Conservation (phyloP, 139 green algal genomes). For the Micractinium conductrix region DNA sequence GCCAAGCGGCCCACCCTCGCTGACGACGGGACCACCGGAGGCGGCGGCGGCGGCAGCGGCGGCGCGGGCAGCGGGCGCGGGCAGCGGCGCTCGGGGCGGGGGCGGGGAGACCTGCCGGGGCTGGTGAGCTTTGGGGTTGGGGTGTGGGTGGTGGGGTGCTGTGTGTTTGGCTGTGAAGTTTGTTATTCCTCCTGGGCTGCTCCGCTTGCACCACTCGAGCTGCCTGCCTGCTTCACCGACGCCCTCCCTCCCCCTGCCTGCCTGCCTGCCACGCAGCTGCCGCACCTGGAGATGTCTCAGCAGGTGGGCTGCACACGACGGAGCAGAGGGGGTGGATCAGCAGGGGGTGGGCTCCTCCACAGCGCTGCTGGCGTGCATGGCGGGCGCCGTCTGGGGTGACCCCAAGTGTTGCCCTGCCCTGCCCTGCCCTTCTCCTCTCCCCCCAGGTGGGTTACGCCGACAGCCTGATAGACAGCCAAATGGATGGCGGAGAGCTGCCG, state of each 20-base stretch:
- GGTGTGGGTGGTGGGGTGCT: not conserved
- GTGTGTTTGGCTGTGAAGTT: not conserved
- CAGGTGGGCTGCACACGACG: constrained; percentile 48
- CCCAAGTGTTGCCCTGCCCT: no score
- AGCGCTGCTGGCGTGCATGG: no score
- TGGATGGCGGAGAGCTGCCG: not conserved
- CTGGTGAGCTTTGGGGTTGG: not conserved
- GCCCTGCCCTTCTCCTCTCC: no score
- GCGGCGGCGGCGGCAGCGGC: not conserved
- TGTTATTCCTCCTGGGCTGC: not conserved
- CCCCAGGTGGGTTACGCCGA: constrained; percentile 45
- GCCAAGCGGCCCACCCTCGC: not conserved
- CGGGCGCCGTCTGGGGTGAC: no score
- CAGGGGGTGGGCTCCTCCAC: no score
- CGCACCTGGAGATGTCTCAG: constrained; percentile 42
- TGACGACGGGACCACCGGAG: not conserved
- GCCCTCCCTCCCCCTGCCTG: not conserved
- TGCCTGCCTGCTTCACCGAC: not conserved
- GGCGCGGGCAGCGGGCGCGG: not conserved
- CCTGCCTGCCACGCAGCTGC: not conserved
- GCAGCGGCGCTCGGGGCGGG: not conserved
- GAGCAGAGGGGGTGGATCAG: no score
- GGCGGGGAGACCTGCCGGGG: not conserved
- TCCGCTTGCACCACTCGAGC: no score
- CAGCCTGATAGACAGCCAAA: not conserved